A percentile compares a stretch with the other conserved stretches of the same genome.
phyloP scores from a whole-genome alignment of 2,329 filamentous ascomycete species.

The Sphaerulina musiva region DNA sequence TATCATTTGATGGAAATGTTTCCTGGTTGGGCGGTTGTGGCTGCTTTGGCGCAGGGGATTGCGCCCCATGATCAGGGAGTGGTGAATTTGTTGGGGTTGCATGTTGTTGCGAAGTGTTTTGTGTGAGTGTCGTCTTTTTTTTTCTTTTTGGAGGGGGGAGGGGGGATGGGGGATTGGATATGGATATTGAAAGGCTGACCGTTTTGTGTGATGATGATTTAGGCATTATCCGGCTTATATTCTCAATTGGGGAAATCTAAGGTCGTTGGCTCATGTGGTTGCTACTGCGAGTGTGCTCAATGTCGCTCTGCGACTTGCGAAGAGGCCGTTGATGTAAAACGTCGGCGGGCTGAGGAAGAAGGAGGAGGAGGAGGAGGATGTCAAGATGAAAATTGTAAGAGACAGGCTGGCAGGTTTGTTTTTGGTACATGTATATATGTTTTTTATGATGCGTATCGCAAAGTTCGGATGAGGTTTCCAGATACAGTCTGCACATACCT shows the following conservation, averaged over 20 bases:
- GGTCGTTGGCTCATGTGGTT: constrained; percentile 24
- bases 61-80: constrained; percentile 26
- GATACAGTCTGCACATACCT: no score
- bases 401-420: no score
- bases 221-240: constrained; percentile 27
- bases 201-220: no score
- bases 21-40: constrained; percentile 25
- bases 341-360: no score
- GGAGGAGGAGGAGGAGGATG: no score
- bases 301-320: constrained; percentile 25
- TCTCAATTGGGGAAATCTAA: constrained; percentile 21
- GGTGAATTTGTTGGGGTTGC: constrained; percentile 30
- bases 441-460: no score
- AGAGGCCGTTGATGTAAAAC: constrained; percentile 20
- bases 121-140: constrained; percentile 18
- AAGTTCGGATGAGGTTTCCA: no score
- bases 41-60: constrained; percentile 28
- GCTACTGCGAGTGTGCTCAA: constrained; percentile 28
- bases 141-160: neutral
- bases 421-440: no score
- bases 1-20: constrained; percentile 29
- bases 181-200: constrained; percentile 1
- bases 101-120: constrained; percentile 28
- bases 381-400: no score
- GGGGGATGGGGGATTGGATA: no score